Percentiles rank a stretch among this genome's conserved stretches.
Evolutionary conservation across 352 stramenopile species (phyloP).

Genomic region (Phytophthora pluvialis): DNA sequence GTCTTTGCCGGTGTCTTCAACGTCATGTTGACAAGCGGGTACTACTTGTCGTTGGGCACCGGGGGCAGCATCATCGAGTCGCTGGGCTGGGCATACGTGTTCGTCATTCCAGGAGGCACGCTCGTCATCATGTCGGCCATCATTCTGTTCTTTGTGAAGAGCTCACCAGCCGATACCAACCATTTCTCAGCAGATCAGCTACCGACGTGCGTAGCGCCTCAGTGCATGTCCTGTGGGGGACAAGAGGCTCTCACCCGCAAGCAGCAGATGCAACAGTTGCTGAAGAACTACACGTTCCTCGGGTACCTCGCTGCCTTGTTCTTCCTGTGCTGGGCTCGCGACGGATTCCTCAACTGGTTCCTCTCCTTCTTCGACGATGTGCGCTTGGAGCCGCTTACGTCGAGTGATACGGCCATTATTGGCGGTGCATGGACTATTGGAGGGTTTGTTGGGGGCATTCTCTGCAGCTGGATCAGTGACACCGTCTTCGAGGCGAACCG

Average conservation of each 20-base stretch:
- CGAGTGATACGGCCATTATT: slow-evolving; percentile 63
- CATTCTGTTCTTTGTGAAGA: slow-evolving; percentile 64
- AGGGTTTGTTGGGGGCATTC: slow-evolving; percentile 70
- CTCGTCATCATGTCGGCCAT: slow-evolving; percentile 64
- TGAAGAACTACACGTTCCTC: slow-evolving; percentile 69
- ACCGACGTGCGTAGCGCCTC: slow-evolving; percentile 26
- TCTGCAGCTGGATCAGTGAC: slow-evolving; percentile 79
- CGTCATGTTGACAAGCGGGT: slow-evolving; percentile 79
- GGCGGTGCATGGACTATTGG: slow-evolving; percentile 79
- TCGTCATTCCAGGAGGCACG: slow-evolving; percentile 62
- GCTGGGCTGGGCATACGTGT: slow-evolving; percentile 74
- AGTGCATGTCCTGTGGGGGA: slow-evolving; percentile 11
- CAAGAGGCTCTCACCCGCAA: slow-evolving; percentile 18
- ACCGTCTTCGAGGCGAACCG: slow-evolving; percentile 70
- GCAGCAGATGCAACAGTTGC: slow-evolving; percentile 54
- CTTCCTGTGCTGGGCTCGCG: slow-evolving; percentile 70
- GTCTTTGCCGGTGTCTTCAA: slow-evolving; percentile 82
- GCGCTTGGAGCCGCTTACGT: slow-evolving; percentile 47
- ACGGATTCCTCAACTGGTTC: slow-evolving; percentile 83
- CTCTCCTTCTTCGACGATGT: slow-evolving; percentile 80
- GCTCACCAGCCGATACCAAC: slow-evolving; percentile 56
- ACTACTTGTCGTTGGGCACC: slow-evolving; percentile 73
- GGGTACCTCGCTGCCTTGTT: slow-evolving; percentile 76
- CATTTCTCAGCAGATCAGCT: slow-evolving; percentile 35
- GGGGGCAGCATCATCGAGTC: slow-evolving; percentile 67